Conservation (phyloP, 306 rosid genomes). For the Myrica gale region DNA sequence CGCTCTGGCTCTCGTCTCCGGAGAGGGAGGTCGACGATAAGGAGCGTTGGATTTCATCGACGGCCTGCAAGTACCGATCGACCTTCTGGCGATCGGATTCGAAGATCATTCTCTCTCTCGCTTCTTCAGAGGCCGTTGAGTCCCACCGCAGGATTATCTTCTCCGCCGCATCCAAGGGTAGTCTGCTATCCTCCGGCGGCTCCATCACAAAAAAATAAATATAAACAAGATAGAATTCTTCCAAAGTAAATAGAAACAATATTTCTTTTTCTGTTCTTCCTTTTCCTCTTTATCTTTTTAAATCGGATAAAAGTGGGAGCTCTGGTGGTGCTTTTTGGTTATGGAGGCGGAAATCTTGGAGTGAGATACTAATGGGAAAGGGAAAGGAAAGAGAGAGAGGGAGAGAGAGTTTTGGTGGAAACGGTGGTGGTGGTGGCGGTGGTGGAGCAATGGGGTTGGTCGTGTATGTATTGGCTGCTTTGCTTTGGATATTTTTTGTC, state of each 20-base stretch:
- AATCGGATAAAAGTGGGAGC: not conserved
- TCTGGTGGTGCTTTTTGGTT: not conserved
- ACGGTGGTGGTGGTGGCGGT: not conserved
- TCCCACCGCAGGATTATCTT: slow-evolving; percentile 86
- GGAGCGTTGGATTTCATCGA: slow-evolving; percentile 89
- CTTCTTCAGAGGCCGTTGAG: slow-evolving; percentile 85
- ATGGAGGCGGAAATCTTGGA: not conserved
- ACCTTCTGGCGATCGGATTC: slow-evolving; percentile 69
- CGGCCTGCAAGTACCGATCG: slow-evolving; percentile 79
- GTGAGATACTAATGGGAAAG: not conserved
- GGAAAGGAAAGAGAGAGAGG: not conserved
- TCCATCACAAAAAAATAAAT: slow-evolving; percentile 27
- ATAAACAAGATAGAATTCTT: not conserved
- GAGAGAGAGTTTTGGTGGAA: not conserved
- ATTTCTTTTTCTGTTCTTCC: not conserved
- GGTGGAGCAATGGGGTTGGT: not conserved
- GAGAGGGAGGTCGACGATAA: slow-evolving; percentile 54
- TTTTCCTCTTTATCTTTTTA: not conserved
- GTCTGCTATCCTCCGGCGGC: slow-evolving; percentile 37
- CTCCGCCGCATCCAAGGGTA: slow-evolving; percentile 62
- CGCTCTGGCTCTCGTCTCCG: slow-evolving; percentile 56
- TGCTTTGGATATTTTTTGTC: not conserved
- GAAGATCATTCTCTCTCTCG: slow-evolving; percentile 77
- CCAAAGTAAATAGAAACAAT: too few relatives aligned
- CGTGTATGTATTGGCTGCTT: not conserved